Base-by-base conservation (phyloP, 176 grass and related monocot genomes). In the Hsuehochloa calcarea region DNA sequence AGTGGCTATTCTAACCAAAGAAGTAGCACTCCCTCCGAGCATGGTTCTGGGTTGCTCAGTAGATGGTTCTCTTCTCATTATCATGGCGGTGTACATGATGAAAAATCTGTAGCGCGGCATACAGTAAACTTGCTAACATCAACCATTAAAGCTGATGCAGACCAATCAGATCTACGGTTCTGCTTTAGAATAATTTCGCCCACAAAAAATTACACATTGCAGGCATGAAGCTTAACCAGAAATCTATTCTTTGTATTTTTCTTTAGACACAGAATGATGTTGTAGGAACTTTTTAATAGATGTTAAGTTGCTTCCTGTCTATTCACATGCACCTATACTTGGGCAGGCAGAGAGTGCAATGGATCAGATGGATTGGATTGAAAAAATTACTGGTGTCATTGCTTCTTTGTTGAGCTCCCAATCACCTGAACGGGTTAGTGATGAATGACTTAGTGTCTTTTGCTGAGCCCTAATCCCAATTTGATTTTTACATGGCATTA, bases 281-380 rank as follows among this genome's bases (percentile, higher is more conserved):
- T 58, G 35, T 41, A 46, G 0, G 59, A 56, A 75, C 51, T 45
- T 87, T 82, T 76, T 40, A 70, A 79, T 71, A 88, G 9, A 87
- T 31, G n/a, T 34, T 35, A 79, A 43, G 16, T 79, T 66, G 65
- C 51, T 90, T 85, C 51, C 58, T 84, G 15, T 79, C 29, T 79
- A 56, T 37, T 91, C 40, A 90, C 75, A 9, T 59, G 68, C 72
- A 87, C 31, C 3, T 79, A 62, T 90, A 65, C 60, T 82, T 76
- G 68, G 70, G 75, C 85, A 99, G 97, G 97, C 97, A 77, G 97
- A 99, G 82, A 99, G 91, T 82, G 88, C 97, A 75, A 94, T 92
- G 93, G 97, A 99, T 85, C 97, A 99, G 90, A 94, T 99, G 93
- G 97, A 99, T 88, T 99, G 97, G 97, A 96, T 99, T 92, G 97